Evolutionary conservation across 2,329 filamentous ascomycete species (phyloP), one percentile per base, ranked within the genome.

Genomic region (Colletotrichum orbiculare): DNA sequence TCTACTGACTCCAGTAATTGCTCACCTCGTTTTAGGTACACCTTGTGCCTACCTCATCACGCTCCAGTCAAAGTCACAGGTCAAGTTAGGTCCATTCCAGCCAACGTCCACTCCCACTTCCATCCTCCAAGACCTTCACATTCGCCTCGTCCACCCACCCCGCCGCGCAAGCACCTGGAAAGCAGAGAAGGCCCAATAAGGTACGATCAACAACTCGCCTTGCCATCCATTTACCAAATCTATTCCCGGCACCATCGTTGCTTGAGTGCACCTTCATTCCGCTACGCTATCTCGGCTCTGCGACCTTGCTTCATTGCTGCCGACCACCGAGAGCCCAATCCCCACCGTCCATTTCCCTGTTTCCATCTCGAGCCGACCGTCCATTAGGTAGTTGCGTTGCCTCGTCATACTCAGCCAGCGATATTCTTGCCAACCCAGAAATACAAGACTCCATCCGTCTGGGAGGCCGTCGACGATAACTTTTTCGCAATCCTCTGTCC

Each of bases 401-500:
- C 25, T 25, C 25, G 25, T 5, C 3, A 25, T 25, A 25, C 25
- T 25, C 25, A 25, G 25, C 25, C 4, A 4, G 52, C 62, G 52
- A 62, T 58, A 33, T 54, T 62, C 52, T 46, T 53, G 43, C 50
- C 9, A 61, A 13, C 61, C 8, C 25, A 25, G 25, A 25, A 25
- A 25, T 4, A 25, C 25, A 48, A 37, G 38, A 17, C 13, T 17
- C 38, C 35, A 17, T 33, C 39, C 47, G 46, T 34, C 13, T 41
- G 15, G 50, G 8, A 52, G 57, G 39, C 37, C 49, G 49, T 53
- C 33, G 43, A 64, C 47, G 52, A 33, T 35, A 38, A 50, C 38
- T 47, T 62, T 47, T 38, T 17, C 39, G 38, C 17, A 54, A 17
- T 35, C 58, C 25, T 25, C 64, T 64, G 66, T 69, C 60, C 67